A percentile compares a stretch with the other conserved stretches of the same genome.
Conservation (phyloP, 2,329 filamentous ascomycete genomes). For the Alternaria burnsii region DNA sequence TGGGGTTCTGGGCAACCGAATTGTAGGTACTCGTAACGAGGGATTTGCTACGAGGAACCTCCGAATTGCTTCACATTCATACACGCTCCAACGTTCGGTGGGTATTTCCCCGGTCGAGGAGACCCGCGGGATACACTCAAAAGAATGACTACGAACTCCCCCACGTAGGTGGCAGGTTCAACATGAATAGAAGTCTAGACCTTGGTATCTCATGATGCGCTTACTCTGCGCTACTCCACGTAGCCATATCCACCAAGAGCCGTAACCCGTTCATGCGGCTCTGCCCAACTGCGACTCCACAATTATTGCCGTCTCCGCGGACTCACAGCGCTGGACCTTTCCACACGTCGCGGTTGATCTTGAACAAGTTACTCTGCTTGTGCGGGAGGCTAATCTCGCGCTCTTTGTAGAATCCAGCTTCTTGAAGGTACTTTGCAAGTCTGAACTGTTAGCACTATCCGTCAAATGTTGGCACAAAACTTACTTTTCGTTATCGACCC, state of each 20-base stretch:
- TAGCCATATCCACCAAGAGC: conserved; percentile 17
- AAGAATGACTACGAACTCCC: conserved; percentile 5
- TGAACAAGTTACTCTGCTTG: conserved; percentile 89
- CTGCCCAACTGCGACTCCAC: conserved; percentile 23
- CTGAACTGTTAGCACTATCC: conserved; percentile 53
- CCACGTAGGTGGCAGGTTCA: conserved; percentile 5
- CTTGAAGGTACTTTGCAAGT: conserved; percentile 74
- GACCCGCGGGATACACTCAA: neutral
- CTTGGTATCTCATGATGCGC: conserved; percentile 27
- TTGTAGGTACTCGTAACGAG: neutral
- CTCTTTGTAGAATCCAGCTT: conserved; percentile 84
- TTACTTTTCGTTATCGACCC: conserved; percentile 89
- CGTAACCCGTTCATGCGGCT: conserved; percentile 15
- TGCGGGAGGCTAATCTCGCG: conserved; percentile 87
- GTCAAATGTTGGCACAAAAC: conserved; percentile 39
- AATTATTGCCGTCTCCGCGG: conserved; percentile 14
- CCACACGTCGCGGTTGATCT: conserved; percentile 81
- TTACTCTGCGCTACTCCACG: conserved; percentile 25
- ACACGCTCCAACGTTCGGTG: neutral
- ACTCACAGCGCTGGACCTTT: conserved; percentile 41
- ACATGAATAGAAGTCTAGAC: conserved; percentile 13
- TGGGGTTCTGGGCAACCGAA: conserved; percentile 8
- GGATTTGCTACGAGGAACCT: neutral
- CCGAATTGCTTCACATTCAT: neutral
- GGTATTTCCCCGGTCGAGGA: neutral